Base-by-base conservation (phyloP, 345 rosid genomes). In the rapeseed (Brassica napus) region DNA sequence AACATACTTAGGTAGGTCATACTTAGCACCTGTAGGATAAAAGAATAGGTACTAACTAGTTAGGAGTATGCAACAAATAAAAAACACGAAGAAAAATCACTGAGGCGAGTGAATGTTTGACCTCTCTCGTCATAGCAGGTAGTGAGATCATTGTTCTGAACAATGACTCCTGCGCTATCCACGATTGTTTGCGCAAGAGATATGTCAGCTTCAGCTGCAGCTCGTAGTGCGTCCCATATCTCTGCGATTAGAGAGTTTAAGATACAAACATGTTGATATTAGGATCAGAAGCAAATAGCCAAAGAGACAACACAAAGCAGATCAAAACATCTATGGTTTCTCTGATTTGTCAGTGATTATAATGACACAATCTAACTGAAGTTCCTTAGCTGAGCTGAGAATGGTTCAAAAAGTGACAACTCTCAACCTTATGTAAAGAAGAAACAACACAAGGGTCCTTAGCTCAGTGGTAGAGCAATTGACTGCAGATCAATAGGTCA, bases 221-320 rank as follows among this genome's bases (percentile, higher is more conserved):
- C 98, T 8, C 91, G 92, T 54, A 94, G 96, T 21, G 98, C 98
- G 66, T 92, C 96, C 98, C 98, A 94, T 66, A 94, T 90, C 88
- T 92, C 97, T 94, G 87, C 6, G 1, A 32, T 73, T 28, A 34
- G 15, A 14, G 8, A 54, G 30, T 28, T 28, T 28, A 28, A 65
- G 28, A 57, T n/a, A 65, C 26, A 66, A 34, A 47, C 73, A 58
- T 42, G 55, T 26, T 21, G 34, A 71, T 57, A 65, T 71, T 8
- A 68, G 31, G 9, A 30, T 47, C 68, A 69, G 14, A 69, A 59
- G 52, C 58, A 28, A 11, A n/a, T 28, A 79, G 11, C 14, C 23
- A 4, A 57, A 5, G 15, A 1, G 3, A 9, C 18, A 65, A 24
- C 75, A 21, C 49, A 52, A 11, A 62, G 57, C n/a, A 60, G 0